Conservation (phyloP, 306 rosid species). For the Cucumis sativus region Cucumber_9930_V3 NC_026658.2:14951501-14952000, state of each 20-base stretch:
- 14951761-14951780: neutral
- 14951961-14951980: neutral
- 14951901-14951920: conserved; percentile 61
- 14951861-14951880: conserved; percentile 87
- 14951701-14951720: neutral
- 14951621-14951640: conserved; percentile 84
- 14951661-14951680: conserved; percentile 93
- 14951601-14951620: conserved; percentile 81
- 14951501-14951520: neutral
- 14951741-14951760: too few relatives aligned
- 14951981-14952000: neutral
- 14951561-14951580: neutral
- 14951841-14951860: conserved; percentile 6
- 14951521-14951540: neutral
- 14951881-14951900: conserved; percentile 93
- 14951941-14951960: conserved; percentile 41
- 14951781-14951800: neutral
- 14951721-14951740: neutral
- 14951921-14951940: conserved; percentile 78
- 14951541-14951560: neutral
- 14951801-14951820: neutral
- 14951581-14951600: neutral
- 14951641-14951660: conserved; percentile 77
- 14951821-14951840: conserved; percentile 2
- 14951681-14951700: conserved; percentile 19